phyloP scores from a whole-genome alignment of 306 rosid genomes.

The Cajanus cajan region DNA sequence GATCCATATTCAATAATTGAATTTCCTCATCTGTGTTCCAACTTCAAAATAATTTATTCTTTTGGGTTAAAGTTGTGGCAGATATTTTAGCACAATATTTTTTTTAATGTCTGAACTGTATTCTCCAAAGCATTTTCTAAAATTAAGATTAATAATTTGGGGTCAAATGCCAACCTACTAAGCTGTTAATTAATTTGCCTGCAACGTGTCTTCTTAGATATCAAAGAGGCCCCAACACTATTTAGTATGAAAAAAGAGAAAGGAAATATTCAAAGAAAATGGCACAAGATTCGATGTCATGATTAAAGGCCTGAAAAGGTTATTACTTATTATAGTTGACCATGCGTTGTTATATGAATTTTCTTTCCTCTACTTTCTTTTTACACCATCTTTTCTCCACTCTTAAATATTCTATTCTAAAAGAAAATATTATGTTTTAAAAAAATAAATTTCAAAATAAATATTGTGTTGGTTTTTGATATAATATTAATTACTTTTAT shows the following conservation, averaged over 20 bases:
- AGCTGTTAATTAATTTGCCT: neutral
- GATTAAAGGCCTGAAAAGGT: too few relatives aligned
- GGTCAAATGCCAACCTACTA: neutral
- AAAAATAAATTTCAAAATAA: too few relatives aligned
- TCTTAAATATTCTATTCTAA: too few relatives aligned
- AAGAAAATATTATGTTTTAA: too few relatives aligned
- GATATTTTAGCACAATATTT: neutral
- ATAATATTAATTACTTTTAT: too few relatives aligned
- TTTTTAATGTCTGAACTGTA: too few relatives aligned
- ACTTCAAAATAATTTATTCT: neutral
- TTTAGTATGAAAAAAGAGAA: neutral
- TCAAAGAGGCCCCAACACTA: neutral
- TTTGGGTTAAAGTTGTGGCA: neutral
- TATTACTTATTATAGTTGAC: too few relatives aligned
- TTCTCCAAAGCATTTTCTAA: neutral
- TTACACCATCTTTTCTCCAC: too few relatives aligned
- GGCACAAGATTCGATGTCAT: neutral
- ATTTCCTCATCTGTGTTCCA: neutral
- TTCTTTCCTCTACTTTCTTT: neutral
- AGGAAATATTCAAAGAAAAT: neutral
- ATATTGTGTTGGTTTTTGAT: too few relatives aligned
- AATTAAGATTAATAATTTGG: neutral
- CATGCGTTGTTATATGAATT: too few relatives aligned
- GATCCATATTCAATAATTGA: neutral
- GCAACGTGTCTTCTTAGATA: neutral